Base-by-base conservation (phyloP, 116 monocot species). In the Iris pallida region DNA sequence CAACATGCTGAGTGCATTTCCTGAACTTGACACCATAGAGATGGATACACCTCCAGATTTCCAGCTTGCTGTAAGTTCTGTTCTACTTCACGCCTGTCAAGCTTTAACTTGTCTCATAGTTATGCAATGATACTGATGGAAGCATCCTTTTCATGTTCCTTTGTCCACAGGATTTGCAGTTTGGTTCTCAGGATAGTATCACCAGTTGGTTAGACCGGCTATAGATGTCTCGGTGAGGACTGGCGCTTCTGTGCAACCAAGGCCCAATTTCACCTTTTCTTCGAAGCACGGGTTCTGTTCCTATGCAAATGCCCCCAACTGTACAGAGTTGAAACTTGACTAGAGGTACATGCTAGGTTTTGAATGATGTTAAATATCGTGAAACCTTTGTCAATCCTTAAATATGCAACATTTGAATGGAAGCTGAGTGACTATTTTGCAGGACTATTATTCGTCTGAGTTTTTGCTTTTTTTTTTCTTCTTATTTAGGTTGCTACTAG, bases 11-110 rank as follows among this genome's bases (percentile, higher is more conserved):
- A 60, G 59, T 12, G 7, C 70, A 66, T 73, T 83, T 45, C 61
- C 75, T 63, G 88, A 84, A 57, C 79, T 95, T 20, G 79, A 82
- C 18, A 72, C 76, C 73, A 85, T 88, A 62, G 70, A 60, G 14
- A 48, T 84, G 2, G 79, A 69, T 53, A 78, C 78, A 5, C 86
- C 82, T 14, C 88, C 88, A 14, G 91, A 91, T 70, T 82, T 83
- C 59, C 77, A 82, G 42, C 85, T 95, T 59, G 65, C 91, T 69
- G 95, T 95, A 91, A 80, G 87, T 68, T 76, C 64, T 15, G 7
- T 40, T 11, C 42, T 45, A 53, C 5, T 46, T 16, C 12, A 40
- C 12, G 40, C 59, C 45, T 53, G 10, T 48, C 5, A 11, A 42
- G 6, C n/a, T n/a, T n/a, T n/a, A 59, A 2, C 17, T 52, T 52